Evolutionary conservation across 1,284 basidiomycete genomes (phyloP), one percentile per base, ranked within the genome.

Genomic region (Cystobasidium pallidum): DNA sequence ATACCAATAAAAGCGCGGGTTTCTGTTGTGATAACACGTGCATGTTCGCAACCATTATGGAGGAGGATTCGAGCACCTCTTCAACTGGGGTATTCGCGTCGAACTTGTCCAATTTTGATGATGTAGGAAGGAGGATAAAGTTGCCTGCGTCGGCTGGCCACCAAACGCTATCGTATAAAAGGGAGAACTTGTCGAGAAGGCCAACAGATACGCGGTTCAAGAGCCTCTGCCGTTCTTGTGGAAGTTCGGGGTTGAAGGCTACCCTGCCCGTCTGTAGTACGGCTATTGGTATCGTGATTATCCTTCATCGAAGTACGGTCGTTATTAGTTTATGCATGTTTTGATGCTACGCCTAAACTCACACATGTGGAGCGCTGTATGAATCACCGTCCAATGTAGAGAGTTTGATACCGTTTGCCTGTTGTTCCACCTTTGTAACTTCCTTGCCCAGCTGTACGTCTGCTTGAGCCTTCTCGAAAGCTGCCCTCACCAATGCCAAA

Each of bases 121-220:
- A 10, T 13, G 74, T 55, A 28, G 77, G 76, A 19, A 78, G 71
- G 26, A 78, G 63, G 73, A 78, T 70, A 71, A 70, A 78, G 6
- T 74, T 73, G 13, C 72, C 76, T 30, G 34, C 64, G 10, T 34
- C 47, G 1, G 78, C 76, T 15, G 81, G 81, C 84, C 84, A 85
- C 84, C 84, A 85, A 1, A 83, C 80, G 0, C 75, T 41, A 0
- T 78, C 73, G 76, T 85, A 85, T 13, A 78, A 74, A 17, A 85
- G 75, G 6, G 84, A 78, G n/a, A 84, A 76, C 77, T 84, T 84
- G 71, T 83, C 83, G 32, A 84, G 80, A n/a, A 80, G 76, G 30
- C 83, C 83, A 28, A 83, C 82, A 45, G 81, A 78, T 2, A 80
- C 81, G 2, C 80, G 78, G 2, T 67, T 54, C 61, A 84, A 79